These are phyloP conservation scores for Apiospora pterosperma DNA, from an alignment of 2,329 filamentous ascomycete genomes.

Conservation along the genomic window DNA sequence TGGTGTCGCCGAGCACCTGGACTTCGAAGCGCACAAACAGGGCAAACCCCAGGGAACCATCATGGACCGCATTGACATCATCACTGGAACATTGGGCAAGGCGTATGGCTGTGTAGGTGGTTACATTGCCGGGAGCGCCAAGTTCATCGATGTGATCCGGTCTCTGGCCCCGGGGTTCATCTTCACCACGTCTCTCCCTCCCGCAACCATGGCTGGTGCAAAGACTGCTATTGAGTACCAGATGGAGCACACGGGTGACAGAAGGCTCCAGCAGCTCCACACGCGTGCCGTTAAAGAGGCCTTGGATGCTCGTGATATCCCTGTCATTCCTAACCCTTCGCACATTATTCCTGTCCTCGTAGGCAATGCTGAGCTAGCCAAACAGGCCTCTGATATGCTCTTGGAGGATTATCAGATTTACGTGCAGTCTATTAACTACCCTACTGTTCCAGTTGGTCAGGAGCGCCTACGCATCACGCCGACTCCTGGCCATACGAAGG, in stretches of 20 bases:
- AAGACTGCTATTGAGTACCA: conserved; percentile 92
- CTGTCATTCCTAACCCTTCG: conserved; percentile 95
- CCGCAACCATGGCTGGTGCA: conserved; percentile 94
- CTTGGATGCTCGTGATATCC: conserved; percentile 76
- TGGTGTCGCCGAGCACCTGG: conserved; percentile 94
- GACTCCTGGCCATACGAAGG: conserved; percentile 84
- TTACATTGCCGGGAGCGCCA: conserved; percentile 88
- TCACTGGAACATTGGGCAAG: conserved; percentile 95
- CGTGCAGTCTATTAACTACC: conserved; percentile 58
- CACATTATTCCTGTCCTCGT: conserved; percentile 95
- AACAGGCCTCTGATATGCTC: conserved; percentile 87
- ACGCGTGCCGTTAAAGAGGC: conserved; percentile 91
- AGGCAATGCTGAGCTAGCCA: conserved; percentile 89
- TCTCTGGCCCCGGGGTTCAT: conserved; percentile 97
- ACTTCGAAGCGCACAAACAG: conserved; percentile 80
- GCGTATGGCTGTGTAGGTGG: conserved; percentile 97
- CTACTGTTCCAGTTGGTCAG: conserved; percentile 56
- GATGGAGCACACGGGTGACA: conserved; percentile 78
- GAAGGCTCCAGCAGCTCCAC: conserved; percentile 90
- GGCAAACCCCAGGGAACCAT: conserved; percentile 76
- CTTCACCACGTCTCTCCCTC: conserved; percentile 95
- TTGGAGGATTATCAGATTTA: conserved; percentile 90
- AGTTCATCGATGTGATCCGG: conserved; percentile 87
- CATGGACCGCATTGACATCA: conserved; percentile 96
- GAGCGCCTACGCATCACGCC: conserved; percentile 94